These are phyloP conservation scores for Wickerhamomyces ciferrii DNA, from an alignment of 805 yeast genomes.

Conservation along the genomic window DNA sequence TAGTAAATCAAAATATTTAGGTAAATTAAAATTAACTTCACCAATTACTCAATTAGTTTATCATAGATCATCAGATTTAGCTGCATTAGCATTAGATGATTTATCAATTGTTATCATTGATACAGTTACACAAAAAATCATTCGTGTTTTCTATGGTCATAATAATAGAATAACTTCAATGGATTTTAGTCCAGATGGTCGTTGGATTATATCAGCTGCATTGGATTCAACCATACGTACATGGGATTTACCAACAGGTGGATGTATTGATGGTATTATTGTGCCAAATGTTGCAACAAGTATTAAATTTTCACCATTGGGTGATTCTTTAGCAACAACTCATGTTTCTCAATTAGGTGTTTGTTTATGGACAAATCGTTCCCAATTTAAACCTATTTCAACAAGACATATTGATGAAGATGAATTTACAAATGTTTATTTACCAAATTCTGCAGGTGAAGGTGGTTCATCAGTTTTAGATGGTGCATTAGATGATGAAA, in stretches of 20 bases:
- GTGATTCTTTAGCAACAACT: slow-evolving; percentile 87
- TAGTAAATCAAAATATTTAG: slow-evolving; percentile 59
- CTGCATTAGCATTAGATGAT: slow-evolving; percentile 85
- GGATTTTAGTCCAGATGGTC: slow-evolving; percentile 91
- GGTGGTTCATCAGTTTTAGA: slow-evolving; percentile 68
- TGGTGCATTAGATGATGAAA: slow-evolving; percentile 61
- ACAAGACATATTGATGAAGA: slow-evolving; percentile 72
- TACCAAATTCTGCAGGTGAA: slow-evolving; percentile 79
- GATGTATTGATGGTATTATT: slow-evolving; percentile 87
- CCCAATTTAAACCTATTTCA: slow-evolving; percentile 76
- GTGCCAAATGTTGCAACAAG: slow-evolving; percentile 77
- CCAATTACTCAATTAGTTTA: slow-evolving; percentile 76
- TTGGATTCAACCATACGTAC: slow-evolving; percentile 87
- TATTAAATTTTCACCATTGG: slow-evolving; percentile 77
- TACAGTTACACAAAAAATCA: slow-evolving; percentile 70
- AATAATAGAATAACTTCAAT: slow-evolving; percentile 79
- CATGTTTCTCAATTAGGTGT: slow-evolving; percentile 91
- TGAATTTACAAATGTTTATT: slow-evolving; percentile 54
- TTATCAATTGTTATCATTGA: slow-evolving; percentile 81
- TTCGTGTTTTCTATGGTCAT: slow-evolving; percentile 88
- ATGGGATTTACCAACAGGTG: slow-evolving; percentile 97
- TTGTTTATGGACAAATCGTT: slow-evolving; percentile 85
- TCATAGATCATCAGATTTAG: slow-evolving; percentile 77
- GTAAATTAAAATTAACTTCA: slow-evolving; percentile 62
- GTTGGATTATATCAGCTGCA: slow-evolving; percentile 85